Percentiles rank a stretch among this genome's conserved stretches.
Conservation (phyloP, 169 alveolate species). For the Plasmodium blacklocki region DNA sequence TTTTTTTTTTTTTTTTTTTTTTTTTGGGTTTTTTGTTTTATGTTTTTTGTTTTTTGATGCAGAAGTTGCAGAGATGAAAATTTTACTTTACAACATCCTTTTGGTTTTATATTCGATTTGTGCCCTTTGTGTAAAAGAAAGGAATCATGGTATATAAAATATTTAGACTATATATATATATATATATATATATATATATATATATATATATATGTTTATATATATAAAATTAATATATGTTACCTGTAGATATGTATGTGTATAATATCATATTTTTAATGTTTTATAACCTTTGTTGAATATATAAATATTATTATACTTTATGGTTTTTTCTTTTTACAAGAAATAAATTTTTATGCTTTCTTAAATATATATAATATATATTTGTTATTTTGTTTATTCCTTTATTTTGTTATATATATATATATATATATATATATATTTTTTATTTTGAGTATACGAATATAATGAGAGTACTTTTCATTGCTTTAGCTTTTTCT, state of each 20-base stretch:
- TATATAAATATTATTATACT: too few relatives aligned
- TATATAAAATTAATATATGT: too few relatives aligned
- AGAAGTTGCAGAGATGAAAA: conserved; percentile 12
- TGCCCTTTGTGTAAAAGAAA: conserved; percentile 33
- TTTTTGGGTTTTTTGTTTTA: not conserved
- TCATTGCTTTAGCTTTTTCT: conserved; percentile 25
- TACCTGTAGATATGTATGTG: too few relatives aligned
- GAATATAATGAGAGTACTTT: conserved; percentile 8
- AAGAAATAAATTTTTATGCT: too few relatives aligned
- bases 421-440: not conserved
- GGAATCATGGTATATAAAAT: conserved; percentile 6
- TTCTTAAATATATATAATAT: too few relatives aligned
- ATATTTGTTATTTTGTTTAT: not conserved
- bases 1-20: too few relatives aligned
- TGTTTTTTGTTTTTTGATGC: not conserved
- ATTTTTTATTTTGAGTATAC: not conserved
- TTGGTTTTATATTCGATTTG: conserved; percentile 23
- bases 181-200: too few relatives aligned
- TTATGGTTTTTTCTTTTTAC: too few relatives aligned
- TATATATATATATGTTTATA: too few relatives aligned
- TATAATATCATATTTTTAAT: too few relatives aligned
- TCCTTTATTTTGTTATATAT: not conserved
- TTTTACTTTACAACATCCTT: conserved; percentile 17
- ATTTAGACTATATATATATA: too few relatives aligned
- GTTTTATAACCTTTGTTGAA: too few relatives aligned